Conservation (phyloP, 192 early-diverging fungal species). For the Coemansia sp. region DNA sequence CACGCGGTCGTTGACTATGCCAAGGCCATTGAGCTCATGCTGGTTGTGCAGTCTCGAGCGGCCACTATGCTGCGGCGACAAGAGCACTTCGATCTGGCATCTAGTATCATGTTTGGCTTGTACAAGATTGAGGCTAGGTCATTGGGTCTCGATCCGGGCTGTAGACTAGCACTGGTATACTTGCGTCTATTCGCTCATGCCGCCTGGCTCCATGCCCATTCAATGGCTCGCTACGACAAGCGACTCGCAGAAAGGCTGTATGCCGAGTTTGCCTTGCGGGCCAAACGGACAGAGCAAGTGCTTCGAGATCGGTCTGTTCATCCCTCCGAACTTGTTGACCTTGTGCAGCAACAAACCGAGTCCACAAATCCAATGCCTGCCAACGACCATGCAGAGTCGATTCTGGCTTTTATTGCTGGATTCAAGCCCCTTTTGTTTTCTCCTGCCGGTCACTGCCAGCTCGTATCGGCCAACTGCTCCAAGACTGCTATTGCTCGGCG, state of each 20-base stretch:
- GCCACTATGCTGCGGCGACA: background rate
- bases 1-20: slow-evolving; percentile 19
- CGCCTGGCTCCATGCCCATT: slow-evolving; percentile 24
- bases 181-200: slow-evolving; percentile 41
- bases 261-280: slow-evolving; percentile 27
- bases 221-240: slow-evolving; percentile 8
- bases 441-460: slow-evolving; percentile 24
- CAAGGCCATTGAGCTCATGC: background rate
- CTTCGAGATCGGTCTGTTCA: background rate
- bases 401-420: slow-evolving; percentile 9
- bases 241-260: slow-evolving; percentile 19
- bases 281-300: background rate
- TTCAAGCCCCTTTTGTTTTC: slow-evolving; percentile 27
- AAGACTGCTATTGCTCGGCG: background rate
- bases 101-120: slow-evolving; percentile 23
- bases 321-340: slow-evolving; percentile 3
- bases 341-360: background rate
- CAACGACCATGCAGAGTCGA: background rate
- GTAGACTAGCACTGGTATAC: slow-evolving; percentile 19
- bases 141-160: slow-evolving; percentile 21
- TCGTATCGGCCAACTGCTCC: slow-evolving; percentile 14
- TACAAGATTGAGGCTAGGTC: slow-evolving; percentile 35
- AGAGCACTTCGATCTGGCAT: slow-evolving; percentile 7
- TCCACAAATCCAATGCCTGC: background rate
- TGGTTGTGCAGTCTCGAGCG: slow-evolving; percentile 1